Conservation (phyloP, 805 yeast species). For the Lipomyces sp. region DNA sequence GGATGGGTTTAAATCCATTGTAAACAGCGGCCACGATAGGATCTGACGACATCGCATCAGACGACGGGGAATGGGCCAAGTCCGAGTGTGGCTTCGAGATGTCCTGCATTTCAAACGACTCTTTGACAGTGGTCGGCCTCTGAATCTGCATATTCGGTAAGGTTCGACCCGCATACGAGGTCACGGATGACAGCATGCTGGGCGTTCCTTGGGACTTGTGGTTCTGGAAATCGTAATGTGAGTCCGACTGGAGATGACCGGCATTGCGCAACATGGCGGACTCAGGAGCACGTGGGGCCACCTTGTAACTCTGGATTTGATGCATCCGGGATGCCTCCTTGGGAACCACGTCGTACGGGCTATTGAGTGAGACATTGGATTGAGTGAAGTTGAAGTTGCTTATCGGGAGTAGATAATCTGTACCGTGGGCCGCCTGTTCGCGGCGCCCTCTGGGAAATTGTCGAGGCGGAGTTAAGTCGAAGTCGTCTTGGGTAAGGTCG, state of each 20-base stretch:
- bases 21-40: background rate
- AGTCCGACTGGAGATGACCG: background rate
- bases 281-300: constrained; percentile 9
- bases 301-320: constrained; percentile 9
- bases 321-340: constrained; percentile 14
- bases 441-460: background rate
- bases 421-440: constrained; percentile 8
- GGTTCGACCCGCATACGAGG: background rate
- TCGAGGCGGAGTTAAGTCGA: constrained; percentile 34
- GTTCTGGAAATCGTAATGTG: background rate
- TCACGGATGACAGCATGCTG: background rate
- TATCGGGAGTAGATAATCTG: constrained; percentile 23
- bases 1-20: background rate
- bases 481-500: constrained; percentile 46
- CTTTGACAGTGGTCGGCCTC: background rate
- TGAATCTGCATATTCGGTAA: background rate
- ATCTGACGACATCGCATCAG: constrained; percentile 15
- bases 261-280: background rate
- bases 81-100: constrained; percentile 16
- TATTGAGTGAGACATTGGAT: constrained; percentile 26
- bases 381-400: constrained; percentile 10
- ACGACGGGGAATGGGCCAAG: constrained; percentile 1
- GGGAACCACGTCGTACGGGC: constrained; percentile 29
- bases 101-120: constrained; percentile 28
- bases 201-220: background rate